Evolutionary conservation across 106 monocot genomes (phyloP).

Genomic region (Gastrodia elata): DNA sequence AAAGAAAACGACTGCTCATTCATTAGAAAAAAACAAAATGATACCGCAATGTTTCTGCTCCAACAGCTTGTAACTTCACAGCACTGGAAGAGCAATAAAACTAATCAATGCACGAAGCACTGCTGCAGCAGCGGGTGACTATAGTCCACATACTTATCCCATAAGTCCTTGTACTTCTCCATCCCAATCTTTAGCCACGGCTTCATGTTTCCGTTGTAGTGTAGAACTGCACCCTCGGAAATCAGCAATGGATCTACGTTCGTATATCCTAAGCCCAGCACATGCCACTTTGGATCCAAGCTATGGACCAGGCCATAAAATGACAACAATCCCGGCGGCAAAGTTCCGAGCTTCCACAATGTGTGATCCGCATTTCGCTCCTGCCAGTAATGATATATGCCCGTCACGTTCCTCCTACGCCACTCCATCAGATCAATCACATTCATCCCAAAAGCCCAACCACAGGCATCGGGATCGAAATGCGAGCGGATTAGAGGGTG

Average conservation of each 20-base stretch:
- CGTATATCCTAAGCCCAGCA: slow-evolving; percentile 20
- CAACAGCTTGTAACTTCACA: background rate
- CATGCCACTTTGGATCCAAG: slow-evolving; percentile 28
- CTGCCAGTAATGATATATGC: slow-evolving; percentile 34
- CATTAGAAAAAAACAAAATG: background rate
- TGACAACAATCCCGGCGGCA: slow-evolving; percentile 25
- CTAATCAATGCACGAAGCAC: slow-evolving; percentile 20
- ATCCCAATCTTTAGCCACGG: slow-evolving; percentile 33
- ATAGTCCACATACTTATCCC: slow-evolving; percentile 27
- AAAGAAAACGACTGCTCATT: background rate
- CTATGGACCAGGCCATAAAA: slow-evolving; percentile 19
- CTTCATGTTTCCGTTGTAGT: slow-evolving; percentile 34
- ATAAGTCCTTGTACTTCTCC: slow-evolving; percentile 22
- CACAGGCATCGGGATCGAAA: slow-evolving; percentile 25
- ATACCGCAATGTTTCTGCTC: background rate
- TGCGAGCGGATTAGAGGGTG: slow-evolving; percentile 19
- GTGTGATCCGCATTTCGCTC: slow-evolving; percentile 24
- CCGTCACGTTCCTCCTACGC: slow-evolving; percentile 19
- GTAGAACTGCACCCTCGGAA: slow-evolving; percentile 19
- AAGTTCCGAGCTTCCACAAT: slow-evolving; percentile 24
- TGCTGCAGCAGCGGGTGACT: slow-evolving; percentile 25
- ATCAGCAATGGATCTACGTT: slow-evolving; percentile 17
- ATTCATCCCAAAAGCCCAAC: slow-evolving; percentile 37
- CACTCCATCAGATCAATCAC: slow-evolving; percentile 24
- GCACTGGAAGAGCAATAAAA: background rate